phyloP scores from a whole-genome alignment of 805 yeast genomes.

The Wickerhamiella qilinensis region DNA sequence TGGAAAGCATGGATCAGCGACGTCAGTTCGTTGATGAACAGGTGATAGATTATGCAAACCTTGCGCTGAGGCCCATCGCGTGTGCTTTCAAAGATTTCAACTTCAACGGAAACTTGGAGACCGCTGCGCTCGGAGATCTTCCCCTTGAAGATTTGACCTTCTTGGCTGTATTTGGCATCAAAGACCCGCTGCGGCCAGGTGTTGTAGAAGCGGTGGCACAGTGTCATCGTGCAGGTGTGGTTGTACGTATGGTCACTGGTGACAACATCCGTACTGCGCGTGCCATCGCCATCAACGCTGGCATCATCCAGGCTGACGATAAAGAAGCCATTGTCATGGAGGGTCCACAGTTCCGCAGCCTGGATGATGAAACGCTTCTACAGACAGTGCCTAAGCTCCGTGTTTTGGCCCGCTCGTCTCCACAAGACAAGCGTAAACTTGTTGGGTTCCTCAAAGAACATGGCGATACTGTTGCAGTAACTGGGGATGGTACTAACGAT shows the following conservation, averaged over 20 bases:
- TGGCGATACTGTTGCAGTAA: slow-evolving; percentile 95
- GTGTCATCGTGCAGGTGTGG: slow-evolving; percentile 83
- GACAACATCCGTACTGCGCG: slow-evolving; percentile 84
- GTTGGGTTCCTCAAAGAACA: slow-evolving; percentile 63
- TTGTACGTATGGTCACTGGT: slow-evolving; percentile 97
- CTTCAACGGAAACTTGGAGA: neutral
- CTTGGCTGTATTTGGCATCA: slow-evolving; percentile 76
- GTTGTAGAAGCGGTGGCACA: slow-evolving; percentile 77
- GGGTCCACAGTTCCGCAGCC: slow-evolving; percentile 74
- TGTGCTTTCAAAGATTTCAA: slow-evolving; percentile 59
- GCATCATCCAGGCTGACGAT: slow-evolving; percentile 39
- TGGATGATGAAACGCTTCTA: slow-evolving; percentile 39
- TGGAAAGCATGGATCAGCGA: slow-evolving; percentile 16
- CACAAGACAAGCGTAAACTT: slow-evolving; percentile 81
- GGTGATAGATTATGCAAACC: slow-evolving; percentile 48
- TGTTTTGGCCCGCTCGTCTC: slow-evolving; percentile 87
- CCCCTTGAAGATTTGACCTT: slow-evolving; percentile 28
- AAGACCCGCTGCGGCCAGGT: slow-evolving; percentile 85
- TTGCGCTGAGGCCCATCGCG: slow-evolving; percentile 80
- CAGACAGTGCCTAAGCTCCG: slow-evolving; percentile 54
- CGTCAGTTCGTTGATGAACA: slow-evolving; percentile 22
- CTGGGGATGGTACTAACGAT: slow-evolving; percentile 99
- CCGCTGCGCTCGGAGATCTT: slow-evolving; percentile 11
- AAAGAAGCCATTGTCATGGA: slow-evolving; percentile 63
- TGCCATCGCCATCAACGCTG: slow-evolving; percentile 78